These are phyloP conservation scores for Chytriomyces sp. DNA, from an alignment of 192 early-diverging fungal genomes.

Conservation along the genomic window DNA sequence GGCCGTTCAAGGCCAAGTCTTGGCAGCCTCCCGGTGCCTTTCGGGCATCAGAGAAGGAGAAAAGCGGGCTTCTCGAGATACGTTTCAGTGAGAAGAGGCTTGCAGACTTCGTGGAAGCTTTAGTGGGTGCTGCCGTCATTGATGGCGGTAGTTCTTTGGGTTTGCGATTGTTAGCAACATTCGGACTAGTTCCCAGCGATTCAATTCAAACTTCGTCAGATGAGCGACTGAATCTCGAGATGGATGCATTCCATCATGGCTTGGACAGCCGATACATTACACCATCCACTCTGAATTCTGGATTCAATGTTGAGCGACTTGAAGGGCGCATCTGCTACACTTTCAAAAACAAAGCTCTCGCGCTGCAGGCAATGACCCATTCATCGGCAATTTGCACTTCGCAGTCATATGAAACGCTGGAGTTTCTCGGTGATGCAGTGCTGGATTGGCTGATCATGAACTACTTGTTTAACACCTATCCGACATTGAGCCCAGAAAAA, in stretches of 20 bases:
- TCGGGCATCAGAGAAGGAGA: not conserved
- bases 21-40: constrained; percentile 40
- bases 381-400: not conserved
- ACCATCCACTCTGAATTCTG: not conserved
- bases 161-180: constrained; percentile 24
- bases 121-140: constrained; percentile 70
- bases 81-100: constrained; percentile 73
- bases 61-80: constrained; percentile 12
- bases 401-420: constrained; percentile 82
- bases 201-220: not conserved
- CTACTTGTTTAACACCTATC: constrained; percentile 75
- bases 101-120: constrained; percentile 85
- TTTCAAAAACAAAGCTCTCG: constrained; percentile 66
- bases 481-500: constrained; percentile 64
- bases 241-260: not conserved
- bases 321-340: constrained; percentile 32
- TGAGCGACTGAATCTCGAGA: not conserved
- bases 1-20: constrained; percentile 55
- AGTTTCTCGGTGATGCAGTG: constrained; percentile 87
- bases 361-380: constrained; percentile 81
- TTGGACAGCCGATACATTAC: not conserved
- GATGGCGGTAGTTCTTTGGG: constrained; percentile 55
- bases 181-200: constrained; percentile 33
- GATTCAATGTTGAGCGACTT: constrained; percentile 14
- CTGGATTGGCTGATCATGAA: constrained; percentile 78